These are phyloP conservation scores for Nitzschia sp. DNA, from an alignment of 108 stramenopile genomes.

Conservation along the genomic window DNA sequence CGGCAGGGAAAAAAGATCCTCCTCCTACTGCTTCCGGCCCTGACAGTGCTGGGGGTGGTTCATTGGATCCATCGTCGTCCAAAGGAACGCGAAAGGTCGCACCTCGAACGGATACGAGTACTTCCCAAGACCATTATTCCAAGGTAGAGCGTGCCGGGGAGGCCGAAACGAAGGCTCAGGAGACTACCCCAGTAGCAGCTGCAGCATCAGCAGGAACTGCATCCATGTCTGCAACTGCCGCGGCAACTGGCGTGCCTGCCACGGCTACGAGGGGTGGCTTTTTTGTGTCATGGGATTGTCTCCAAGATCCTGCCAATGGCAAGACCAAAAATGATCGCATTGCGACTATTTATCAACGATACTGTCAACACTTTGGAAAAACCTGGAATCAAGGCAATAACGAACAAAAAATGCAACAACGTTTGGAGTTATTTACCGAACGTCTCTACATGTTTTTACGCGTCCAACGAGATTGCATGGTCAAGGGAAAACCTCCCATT, in stretches of 20 bases:
- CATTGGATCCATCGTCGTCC: too few species aligned
- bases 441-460: background rate
- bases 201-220: background rate
- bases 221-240: background rate
- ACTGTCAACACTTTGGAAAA: slow-evolving; percentile 6
- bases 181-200: too few species aligned
- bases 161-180: too few species aligned
- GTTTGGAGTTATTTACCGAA: background rate
- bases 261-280: background rate
- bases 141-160: too few species aligned
- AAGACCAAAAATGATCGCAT: background rate
- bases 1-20: background rate
- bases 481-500: background rate
- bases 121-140: too few species aligned
- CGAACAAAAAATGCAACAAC: background rate
- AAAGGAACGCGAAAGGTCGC: too few species aligned
- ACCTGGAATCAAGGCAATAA: too few species aligned
- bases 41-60: background rate
- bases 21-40: background rate
- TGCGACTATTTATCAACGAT: background rate
- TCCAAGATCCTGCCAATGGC: background rate
- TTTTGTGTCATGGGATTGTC: slow-evolving; percentile 2
- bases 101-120: too few species aligned
- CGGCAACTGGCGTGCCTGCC: background rate
- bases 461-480: background rate